Evolutionary conservation across 2,329 filamentous ascomycete genomes (phyloP), one percentile per base, ranked within the genome.

Genomic region (Fusarium illudens): DNA sequence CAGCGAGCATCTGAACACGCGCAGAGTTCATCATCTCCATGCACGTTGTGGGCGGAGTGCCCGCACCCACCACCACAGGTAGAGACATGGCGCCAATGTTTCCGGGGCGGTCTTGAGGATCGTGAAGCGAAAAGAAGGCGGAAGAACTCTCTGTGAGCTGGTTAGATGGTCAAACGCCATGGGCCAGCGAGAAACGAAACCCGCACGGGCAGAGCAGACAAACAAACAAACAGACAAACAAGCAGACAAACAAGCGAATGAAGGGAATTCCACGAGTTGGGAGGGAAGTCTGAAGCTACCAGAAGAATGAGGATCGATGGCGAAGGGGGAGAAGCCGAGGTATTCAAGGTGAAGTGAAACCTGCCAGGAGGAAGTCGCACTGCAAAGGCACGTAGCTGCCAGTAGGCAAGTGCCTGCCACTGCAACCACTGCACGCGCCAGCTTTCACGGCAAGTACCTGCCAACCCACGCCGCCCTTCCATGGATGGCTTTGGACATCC

Each of bases 21-120:
- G 75, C 72, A 29, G 75, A 75, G 44, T 76, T 76, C 69, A 76
- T 73, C 13, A 20, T 46, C 44, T 66, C 60, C 39, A 64, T 56
- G 13, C 58, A 55, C 29, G 39, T 27, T 2, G 46, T 50, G 4
- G 54, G 61, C 20, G 58, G 42, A 52, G 60, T 13, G 30, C n/a
- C 48, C 17, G 34, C 8, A 22, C 19, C 42, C 39, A 11, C 39
- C 27, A 42, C 19, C n/a, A 6, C n/a, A 20, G 52, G 32, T 11
- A 37, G 37, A 55, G 57, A 49, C 56, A 65, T 68, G 36, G 8
- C n/a, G 3, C 22, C 15, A 20, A 19, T 15, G 10, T 50, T 29
- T 20, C n/a, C 3, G 19, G 3, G 10, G 20, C 29, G 25, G 30
- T 20, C 4, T 34, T 19, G 27, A 53, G 20, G 20, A 37, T 20